These are phyloP conservation scores for Zygosaccharomyces gambellarensis DNA, from an alignment of 805 yeast species.

Conservation along the genomic window DNA sequence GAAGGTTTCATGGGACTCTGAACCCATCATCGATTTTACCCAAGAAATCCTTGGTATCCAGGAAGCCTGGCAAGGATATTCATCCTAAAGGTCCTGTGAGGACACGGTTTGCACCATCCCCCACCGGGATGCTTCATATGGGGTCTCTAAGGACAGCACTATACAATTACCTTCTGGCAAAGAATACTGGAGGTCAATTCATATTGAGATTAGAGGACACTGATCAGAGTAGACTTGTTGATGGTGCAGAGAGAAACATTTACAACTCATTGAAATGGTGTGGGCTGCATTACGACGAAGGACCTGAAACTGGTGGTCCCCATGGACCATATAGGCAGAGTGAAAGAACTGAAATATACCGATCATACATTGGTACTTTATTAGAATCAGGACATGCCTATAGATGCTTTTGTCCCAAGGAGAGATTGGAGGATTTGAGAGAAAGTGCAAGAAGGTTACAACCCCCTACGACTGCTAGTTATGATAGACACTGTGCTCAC, in stretches of 20 bases:
- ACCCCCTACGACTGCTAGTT: slow-evolving; percentile 90
- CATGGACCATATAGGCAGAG: slow-evolving; percentile 83
- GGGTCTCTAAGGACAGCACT: slow-evolving; percentile 93
- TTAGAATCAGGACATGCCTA: slow-evolving; percentile 71
- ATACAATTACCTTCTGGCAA: slow-evolving; percentile 81
- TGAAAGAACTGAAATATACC: slow-evolving; percentile 65
- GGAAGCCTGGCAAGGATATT: slow-evolving; percentile 23
- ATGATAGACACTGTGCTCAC: slow-evolving; percentile 75
- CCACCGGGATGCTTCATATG: slow-evolving; percentile 90
- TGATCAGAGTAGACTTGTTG: slow-evolving; percentile 71
- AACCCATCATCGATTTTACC: slow-evolving; percentile 2
- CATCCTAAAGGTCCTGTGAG: slow-evolving; percentile 57
- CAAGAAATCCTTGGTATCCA: slow-evolving; percentile 12
- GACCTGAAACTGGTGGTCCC: slow-evolving; percentile 44
- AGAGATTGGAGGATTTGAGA: slow-evolving; percentile 61
- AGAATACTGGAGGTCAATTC: slow-evolving; percentile 73
- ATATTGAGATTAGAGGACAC: slow-evolving; percentile 87
- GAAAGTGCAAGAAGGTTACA: slow-evolving; percentile 66
- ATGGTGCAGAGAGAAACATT: slow-evolving; percentile 78
- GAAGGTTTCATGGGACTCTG: not conserved
- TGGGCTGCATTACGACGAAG: slow-evolving; percentile 72
- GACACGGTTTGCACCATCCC: slow-evolving; percentile 96
- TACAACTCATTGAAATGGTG: slow-evolving; percentile 76
- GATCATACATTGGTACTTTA: slow-evolving; percentile 51
- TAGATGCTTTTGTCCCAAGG: slow-evolving; percentile 80